Base-by-base conservation (phyloP, 129 eudicot species). In the Artemisia argyi region DNA sequence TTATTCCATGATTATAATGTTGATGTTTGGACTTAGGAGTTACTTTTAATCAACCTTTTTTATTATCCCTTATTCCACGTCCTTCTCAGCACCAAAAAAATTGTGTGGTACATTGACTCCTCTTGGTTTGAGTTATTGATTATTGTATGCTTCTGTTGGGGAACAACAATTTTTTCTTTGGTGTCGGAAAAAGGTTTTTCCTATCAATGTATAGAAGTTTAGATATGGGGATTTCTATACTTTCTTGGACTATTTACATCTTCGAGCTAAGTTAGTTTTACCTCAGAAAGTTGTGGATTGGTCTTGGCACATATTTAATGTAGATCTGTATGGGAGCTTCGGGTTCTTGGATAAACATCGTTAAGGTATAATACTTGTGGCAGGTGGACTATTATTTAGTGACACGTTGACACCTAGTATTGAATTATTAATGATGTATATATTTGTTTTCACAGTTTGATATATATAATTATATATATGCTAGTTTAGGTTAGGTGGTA, bases 401-500 rank as follows among this genome's bases (percentile, higher is more conserved):
- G 53, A 39, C 46, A 39, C 46, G 46, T 8, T 39, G 42, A 74
- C 60, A 44, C 19, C 8, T 24, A 75, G 19, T 58, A 54, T 75
- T 57, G 5, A 53, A 66, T 14, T 58, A 16, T 74, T 65, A 4
- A 53, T 53, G 44, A 32, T 54, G 48, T 44, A 65, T 54, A 56
- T 57, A 28, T 57, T 11, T 73, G 61, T 48, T 28, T 68, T 68
- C 61, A 68, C 22, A 47, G 46, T 68, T 76, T 76, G 53, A 68
- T 57, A 49, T 57, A 60, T 24, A 24, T 24, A 24, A 24, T 24
- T 24, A 24, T 75, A 66, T 32, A 35, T 61, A 54, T 65, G 46
- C 46, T 24, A 74, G 32, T 51, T 68, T 56, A 69, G 71, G 78
- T 60, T n/a, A 58, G 77, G 67, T 69, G 59, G 77, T 46, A 7